phyloP scores from a whole-genome alignment of 2,329 filamentous ascomycete genomes.

The Ilyonectria sp. region DNA sequence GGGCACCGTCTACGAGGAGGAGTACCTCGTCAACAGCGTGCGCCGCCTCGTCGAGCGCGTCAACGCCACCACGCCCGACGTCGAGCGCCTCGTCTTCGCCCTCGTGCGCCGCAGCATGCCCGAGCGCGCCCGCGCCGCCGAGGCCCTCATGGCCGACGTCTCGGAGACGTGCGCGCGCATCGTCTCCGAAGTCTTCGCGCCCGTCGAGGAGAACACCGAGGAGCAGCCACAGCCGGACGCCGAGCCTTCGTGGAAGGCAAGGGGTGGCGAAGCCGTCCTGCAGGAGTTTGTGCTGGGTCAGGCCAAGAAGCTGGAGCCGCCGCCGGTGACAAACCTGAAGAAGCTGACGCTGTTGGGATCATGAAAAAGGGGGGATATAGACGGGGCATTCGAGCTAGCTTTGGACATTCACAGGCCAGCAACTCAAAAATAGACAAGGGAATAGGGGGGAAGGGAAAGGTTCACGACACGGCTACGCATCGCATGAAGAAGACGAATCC shows the following conservation, averaged over 20 bases:
- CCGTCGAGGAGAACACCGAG: slow-evolving; percentile 34
- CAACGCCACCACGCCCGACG: slow-evolving; percentile 80
- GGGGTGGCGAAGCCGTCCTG: slow-evolving; percentile 68
- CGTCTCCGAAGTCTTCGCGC: slow-evolving; percentile 77
- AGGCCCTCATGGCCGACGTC: slow-evolving; percentile 82
- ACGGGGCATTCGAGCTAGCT: neutral
- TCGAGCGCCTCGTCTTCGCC: slow-evolving; percentile 81
- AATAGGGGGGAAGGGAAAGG: slow-evolving; percentile 12
- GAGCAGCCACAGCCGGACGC: slow-evolving; percentile 40
- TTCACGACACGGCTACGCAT: slow-evolving; percentile 17
- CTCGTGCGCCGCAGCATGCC: slow-evolving; percentile 87
- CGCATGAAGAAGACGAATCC: too few relatives aligned
- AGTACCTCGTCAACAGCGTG: slow-evolving; percentile 93
- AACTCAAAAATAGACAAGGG: slow-evolving; percentile 4
- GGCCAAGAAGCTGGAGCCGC: slow-evolving; percentile 63
- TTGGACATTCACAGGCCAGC: neutral
- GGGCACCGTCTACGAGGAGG: slow-evolving; percentile 97
- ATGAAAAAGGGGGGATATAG: slow-evolving; percentile 30
- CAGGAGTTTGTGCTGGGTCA: slow-evolving; percentile 65
- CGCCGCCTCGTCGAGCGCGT: slow-evolving; percentile 87
- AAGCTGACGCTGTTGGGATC: slow-evolving; percentile 67
- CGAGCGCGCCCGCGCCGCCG: slow-evolving; percentile 85
- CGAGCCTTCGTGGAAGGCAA: slow-evolving; percentile 52
- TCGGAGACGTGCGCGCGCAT: slow-evolving; percentile 77
- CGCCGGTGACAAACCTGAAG: slow-evolving; percentile 64